A percentile compares a stretch with the other conserved stretches of the same genome.
phyloP scores from a whole-genome alignment of 768 basidiomycete species.

The Leccinum subgranulosum region DNA sequence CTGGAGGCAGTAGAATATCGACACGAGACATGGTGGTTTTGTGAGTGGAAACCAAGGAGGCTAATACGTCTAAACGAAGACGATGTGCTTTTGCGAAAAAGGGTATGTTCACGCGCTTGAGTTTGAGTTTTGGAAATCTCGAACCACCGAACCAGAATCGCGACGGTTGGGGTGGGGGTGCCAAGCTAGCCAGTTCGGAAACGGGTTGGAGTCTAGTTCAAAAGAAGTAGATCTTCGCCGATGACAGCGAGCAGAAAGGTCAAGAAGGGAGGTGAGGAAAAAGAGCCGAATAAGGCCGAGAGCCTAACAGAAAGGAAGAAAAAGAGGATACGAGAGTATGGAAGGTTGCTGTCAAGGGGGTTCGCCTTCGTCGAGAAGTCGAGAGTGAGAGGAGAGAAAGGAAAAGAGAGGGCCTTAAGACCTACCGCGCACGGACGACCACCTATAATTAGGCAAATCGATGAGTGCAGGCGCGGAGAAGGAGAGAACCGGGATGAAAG shows the following conservation, averaged over 20 bases:
- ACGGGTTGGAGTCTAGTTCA: slow-evolving; percentile 43
- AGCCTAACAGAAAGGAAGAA: slow-evolving; percentile 1
- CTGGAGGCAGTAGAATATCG: slow-evolving; percentile 40
- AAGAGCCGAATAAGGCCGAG: slow-evolving; percentile 26
- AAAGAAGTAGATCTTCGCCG: slow-evolving; percentile 61
- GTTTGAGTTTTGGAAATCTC: slow-evolving; percentile 35
- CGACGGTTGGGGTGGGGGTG: slow-evolving; percentile 58
- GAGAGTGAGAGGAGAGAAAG: slow-evolving; percentile 13
- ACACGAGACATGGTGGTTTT: slow-evolving; percentile 54
- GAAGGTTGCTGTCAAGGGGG: slow-evolving; percentile 60
- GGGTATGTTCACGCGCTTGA: slow-evolving; percentile 22
- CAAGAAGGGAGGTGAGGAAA: slow-evolving; percentile 52
- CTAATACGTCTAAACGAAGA: slow-evolving; percentile 25
- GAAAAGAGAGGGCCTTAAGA: slow-evolving; percentile 16
- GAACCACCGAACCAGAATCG: slow-evolving; percentile 73
- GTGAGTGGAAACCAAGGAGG: slow-evolving; percentile 15
- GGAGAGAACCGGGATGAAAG: slow-evolving; percentile 20
- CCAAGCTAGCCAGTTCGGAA: slow-evolving; percentile 63
- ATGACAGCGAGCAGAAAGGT: slow-evolving; percentile 4
- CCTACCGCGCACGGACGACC: slow-evolving; percentile 75
- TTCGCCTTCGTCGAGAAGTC: slow-evolving; percentile 52
- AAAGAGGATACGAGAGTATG: slow-evolving; percentile 3
- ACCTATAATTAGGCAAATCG: slow-evolving; percentile 43
- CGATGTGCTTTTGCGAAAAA: slow-evolving; percentile 26
- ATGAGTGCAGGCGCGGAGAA: slow-evolving; percentile 14